phyloP scores from a whole-genome alignment of 805 yeast genomes.

The Saturnispora dispora region DNA sequence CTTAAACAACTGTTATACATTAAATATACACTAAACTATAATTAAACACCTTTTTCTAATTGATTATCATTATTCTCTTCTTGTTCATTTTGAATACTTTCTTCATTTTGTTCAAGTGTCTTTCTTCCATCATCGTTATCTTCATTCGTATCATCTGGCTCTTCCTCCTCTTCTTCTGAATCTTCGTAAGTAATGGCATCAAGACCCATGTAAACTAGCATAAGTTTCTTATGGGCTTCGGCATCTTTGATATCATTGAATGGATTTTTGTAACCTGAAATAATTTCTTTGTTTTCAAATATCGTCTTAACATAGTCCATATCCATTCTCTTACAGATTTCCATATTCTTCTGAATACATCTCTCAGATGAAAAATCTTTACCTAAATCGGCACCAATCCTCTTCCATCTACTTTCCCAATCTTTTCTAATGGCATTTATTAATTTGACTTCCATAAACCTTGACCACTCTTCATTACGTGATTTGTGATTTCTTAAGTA shows the following conservation, averaged over 20 bases:
- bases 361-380: constrained; percentile 24
- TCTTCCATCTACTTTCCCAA: constrained; percentile 34
- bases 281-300: constrained; percentile 24
- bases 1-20: background rate
- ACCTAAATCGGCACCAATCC: constrained; percentile 28
- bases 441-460: constrained; percentile 27
- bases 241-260: constrained; percentile 25
- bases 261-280: constrained; percentile 19
- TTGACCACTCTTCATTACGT: constrained; percentile 28
- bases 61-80: background rate
- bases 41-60: background rate
- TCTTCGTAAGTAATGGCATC: constrained; percentile 28
- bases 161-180: constrained; percentile 16
- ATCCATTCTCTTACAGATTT: constrained; percentile 26
- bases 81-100: background rate
- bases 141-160: background rate
- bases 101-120: background rate
- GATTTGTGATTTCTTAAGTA: constrained; percentile 33
- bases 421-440: constrained; percentile 28
- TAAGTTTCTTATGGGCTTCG: constrained; percentile 26
- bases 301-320: constrained; percentile 19
- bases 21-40: background rate
- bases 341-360: constrained; percentile 25
- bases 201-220: constrained; percentile 31
- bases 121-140: background rate